phyloP scores from a whole-genome alignment of 1,139 yeast genomes.

The Protomyces arabidopsidicola region DNA sequence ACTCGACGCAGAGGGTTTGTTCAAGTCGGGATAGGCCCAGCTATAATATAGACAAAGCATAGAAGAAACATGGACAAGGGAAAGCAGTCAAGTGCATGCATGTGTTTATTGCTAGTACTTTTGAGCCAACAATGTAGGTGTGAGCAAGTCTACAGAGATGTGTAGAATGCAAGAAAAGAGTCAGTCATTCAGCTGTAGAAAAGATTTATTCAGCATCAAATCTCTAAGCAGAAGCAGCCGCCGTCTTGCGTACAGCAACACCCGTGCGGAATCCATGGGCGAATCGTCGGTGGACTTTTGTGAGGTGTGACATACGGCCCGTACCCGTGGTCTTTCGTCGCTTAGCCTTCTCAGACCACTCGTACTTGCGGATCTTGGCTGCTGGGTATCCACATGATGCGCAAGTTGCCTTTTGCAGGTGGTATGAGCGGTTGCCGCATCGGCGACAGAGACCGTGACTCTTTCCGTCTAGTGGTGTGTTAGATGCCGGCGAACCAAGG shows the following conservation, averaged over 20 bases:
- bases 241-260: conserved; percentile 22
- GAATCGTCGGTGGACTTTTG: conserved; percentile 95
- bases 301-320: conserved; percentile 99
- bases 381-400: conserved; percentile 99
- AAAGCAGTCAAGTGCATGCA: too few relatives aligned
- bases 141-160: too few relatives aligned
- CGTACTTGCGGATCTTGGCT: conserved; percentile 79
- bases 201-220: neutral
- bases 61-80: too few relatives aligned
- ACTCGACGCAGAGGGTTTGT: conserved; percentile 50
- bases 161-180: neutral
- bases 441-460: conserved; percentile 92
- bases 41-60: too few relatives aligned
- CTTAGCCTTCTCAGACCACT: conserved; percentile 96
- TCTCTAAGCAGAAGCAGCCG: conserved; percentile 20
- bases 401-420: conserved; percentile 95
- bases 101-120: too few relatives aligned
- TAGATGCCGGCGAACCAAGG: neutral
- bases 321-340: conserved; percentile 99
- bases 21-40: neutral
- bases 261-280: conserved; percentile 96
- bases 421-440: conserved; percentile 98
- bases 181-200: neutral
- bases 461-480: conserved; percentile 68
- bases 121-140: too few relatives aligned